Percentiles rank a stretch among this genome's conserved stretches.
phyloP scores from a whole-genome alignment of 2,329 filamentous ascomycete species.

The Colletotrichum higginsianum region DNA sequence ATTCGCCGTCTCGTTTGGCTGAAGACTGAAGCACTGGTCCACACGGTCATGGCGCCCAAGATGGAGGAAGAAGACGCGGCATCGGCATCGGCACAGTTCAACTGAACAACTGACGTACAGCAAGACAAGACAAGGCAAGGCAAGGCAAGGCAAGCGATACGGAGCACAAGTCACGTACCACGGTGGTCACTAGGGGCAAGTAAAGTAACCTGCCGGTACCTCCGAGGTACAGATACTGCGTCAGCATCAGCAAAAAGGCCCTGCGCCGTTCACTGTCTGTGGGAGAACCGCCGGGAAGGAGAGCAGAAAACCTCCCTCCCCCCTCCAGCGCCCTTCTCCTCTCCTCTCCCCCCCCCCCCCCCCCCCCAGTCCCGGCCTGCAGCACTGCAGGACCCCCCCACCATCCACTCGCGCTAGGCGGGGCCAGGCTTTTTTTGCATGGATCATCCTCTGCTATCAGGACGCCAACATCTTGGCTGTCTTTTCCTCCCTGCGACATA shows the following conservation, averaged over 20 bases:
- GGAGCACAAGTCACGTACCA: background rate
- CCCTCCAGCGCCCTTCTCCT: background rate
- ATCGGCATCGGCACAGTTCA: slow-evolving; percentile 8
- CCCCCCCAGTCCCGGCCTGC: background rate
- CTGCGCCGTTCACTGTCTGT: slow-evolving; percentile 17
- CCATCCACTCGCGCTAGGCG: slow-evolving; percentile 33
- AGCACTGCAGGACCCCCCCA: slow-evolving; percentile 18
- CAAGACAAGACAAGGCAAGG: background rate
- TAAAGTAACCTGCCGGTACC: slow-evolving; percentile 14
- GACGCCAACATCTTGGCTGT: slow-evolving; percentile 38
- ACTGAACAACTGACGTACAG: slow-evolving; percentile 4
- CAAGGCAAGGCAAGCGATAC: background rate
- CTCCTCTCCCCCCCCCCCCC: too few relatives aligned
- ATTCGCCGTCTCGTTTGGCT: background rate
- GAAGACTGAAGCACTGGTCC: background rate
- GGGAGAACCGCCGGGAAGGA: slow-evolving; percentile 28
- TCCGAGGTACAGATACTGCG: slow-evolving; percentile 9
- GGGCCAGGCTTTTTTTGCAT: slow-evolving; percentile 38
- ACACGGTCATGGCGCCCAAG: background rate
- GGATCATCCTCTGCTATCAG: slow-evolving; percentile 40
- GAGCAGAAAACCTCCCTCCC: slow-evolving; percentile 15
- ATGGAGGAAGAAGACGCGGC: background rate
- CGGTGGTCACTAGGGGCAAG: too few relatives aligned
- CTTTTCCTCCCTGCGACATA: slow-evolving; percentile 29
- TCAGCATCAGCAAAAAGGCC: slow-evolving; percentile 7